phyloP scores from a whole-genome alignment of 2,329 filamentous ascomycete genomes.

The Colletotrichum eleusines region DNA sequence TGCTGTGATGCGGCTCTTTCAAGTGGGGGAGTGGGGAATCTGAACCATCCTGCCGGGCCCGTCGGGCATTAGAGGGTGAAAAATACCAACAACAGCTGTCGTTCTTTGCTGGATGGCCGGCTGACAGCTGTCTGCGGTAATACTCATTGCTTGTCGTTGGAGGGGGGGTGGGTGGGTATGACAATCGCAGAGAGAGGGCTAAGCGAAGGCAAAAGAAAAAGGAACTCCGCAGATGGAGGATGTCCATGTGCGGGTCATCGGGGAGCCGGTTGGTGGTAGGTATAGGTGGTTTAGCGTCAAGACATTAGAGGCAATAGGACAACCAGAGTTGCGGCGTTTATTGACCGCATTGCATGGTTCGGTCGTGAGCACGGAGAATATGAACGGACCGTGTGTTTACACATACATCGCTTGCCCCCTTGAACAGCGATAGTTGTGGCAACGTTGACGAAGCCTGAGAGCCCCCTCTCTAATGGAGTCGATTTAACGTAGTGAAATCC shows the following conservation, averaged over 20 bases:
- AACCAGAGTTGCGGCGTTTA: background rate
- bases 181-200: background rate
- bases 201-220: background rate
- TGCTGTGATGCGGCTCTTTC: background rate
- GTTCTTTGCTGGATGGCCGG: background rate
- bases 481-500: background rate
- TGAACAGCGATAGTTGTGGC: background rate
- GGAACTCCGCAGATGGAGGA: no score
- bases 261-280: background rate
- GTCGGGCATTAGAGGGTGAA: background rate
- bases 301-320: no score
- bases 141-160: background rate
- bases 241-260: background rate
- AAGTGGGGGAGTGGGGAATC: background rate
- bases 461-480: background rate
- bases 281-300: background rate
- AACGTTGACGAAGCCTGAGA: background rate
- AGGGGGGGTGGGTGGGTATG: background rate
- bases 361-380: background rate
- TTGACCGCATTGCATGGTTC: background rate
- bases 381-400: background rate
- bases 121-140: background rate
- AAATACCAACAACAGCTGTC: background rate
- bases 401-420: background rate
- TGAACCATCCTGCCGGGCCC: background rate